Percentiles rank a stretch among this genome's conserved stretches.
These are phyloP conservation scores for Fragaria nilgerrensis DNA, from an alignment of 306 rosid species.

Conservation along the genomic window DNA sequence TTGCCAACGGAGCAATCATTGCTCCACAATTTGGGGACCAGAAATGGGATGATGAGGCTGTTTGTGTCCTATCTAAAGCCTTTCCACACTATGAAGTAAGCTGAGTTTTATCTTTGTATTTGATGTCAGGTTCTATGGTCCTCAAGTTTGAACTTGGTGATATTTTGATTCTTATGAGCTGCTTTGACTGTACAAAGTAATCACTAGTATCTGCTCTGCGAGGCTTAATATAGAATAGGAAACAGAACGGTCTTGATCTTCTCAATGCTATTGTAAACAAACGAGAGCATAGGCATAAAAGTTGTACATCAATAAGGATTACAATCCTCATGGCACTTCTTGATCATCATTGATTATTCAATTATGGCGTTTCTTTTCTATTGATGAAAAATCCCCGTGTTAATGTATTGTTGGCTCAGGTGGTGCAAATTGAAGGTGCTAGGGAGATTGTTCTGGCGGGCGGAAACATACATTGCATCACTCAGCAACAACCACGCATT, in stretches of 20 bases:
- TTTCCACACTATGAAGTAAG: conserved; percentile 78
- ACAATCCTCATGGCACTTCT: no score
- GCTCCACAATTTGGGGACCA: conserved; percentile 86
- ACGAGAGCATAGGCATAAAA: background rate
- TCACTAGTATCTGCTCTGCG: background rate
- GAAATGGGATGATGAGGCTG: conserved; percentile 83
- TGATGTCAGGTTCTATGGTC: background rate
- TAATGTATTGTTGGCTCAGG: conserved; percentile 39
- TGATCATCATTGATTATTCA: background rate
- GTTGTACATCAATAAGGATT: background rate
- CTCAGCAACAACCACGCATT: conserved; percentile 83
- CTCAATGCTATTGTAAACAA: background rate
- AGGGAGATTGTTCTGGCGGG: conserved; percentile 91
- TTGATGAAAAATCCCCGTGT: background rate
- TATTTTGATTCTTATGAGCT: background rate
- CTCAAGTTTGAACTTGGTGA: background rate
- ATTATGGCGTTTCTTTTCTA: background rate
- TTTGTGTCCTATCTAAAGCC: conserved; percentile 57
- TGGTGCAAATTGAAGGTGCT: conserved; percentile 78
- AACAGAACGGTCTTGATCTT: background rate
- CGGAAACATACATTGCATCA: conserved; percentile 93
- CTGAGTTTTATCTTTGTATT: background rate
- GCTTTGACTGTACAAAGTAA: background rate
- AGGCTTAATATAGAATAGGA: background rate
- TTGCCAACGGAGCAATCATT: conserved; percentile 79